phyloP scores from a whole-genome alignment of 352 stramenopile genomes.

The Phytophthora pinifolia region DNA sequence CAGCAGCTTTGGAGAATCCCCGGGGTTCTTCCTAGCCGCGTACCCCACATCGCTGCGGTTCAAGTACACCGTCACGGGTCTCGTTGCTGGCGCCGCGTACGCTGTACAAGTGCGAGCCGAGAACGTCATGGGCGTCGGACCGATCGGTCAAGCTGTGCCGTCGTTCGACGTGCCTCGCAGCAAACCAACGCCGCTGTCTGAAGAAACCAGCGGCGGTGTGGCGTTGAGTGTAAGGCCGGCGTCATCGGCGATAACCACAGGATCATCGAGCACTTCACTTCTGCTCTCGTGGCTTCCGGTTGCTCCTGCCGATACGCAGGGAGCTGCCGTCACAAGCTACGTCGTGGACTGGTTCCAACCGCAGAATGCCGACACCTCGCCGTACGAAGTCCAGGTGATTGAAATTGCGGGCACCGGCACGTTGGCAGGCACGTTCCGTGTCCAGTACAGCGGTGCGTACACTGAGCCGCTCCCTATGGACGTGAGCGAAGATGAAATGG shows the following conservation, averaged over 20 bases:
- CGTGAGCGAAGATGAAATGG: conserved; percentile 60
- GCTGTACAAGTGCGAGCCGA: conserved; percentile 55
- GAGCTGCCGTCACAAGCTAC: conserved; percentile 60
- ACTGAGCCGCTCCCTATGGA: conserved; percentile 58
- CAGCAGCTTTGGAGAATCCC: conserved; percentile 39
- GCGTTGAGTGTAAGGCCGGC: conserved; percentile 52
- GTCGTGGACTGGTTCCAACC: conserved; percentile 74
- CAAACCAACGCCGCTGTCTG: conserved; percentile 48
- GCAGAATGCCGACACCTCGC: conserved; percentile 29
- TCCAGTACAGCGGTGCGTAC: conserved; percentile 52
- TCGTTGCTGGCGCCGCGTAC: conserved; percentile 53
- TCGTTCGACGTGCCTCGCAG: conserved; percentile 59
- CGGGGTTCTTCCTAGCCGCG: conserved; percentile 49
- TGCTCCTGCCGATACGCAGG: conserved; percentile 31
- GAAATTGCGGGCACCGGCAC: conserved; percentile 52
- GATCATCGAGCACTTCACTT: conserved; percentile 27
- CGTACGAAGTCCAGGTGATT: conserved; percentile 68
- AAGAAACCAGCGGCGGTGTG: conserved; percentile 49
- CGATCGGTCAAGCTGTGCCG: conserved; percentile 32
- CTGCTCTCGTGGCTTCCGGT: conserved; percentile 58
- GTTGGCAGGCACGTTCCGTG: conserved; percentile 75
- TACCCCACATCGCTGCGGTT: conserved; percentile 51
- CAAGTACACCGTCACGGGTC: conserved; percentile 65
- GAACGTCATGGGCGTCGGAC: conserved; percentile 75
- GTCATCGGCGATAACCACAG: conserved; percentile 21